Evolutionary conservation across 2,329 filamentous ascomycete genomes (phyloP).

Genomic region (Cercospora sp.): DNA sequence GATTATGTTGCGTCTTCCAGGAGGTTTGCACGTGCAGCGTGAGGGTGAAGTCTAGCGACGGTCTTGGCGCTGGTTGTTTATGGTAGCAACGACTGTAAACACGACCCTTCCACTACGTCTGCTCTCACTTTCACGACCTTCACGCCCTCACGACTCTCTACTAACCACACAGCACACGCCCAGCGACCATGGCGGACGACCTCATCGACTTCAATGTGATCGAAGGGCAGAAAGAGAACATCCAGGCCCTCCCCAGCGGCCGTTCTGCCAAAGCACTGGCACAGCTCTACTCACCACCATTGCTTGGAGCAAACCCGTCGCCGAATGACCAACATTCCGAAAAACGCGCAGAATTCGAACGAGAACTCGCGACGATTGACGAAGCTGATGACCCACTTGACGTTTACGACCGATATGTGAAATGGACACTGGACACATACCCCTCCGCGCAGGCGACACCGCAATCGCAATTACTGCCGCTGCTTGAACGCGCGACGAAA

Average conservation of each 20-base stretch:
- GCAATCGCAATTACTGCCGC: slow-evolving; percentile 81
- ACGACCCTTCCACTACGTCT: background rate
- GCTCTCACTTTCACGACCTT: background rate
- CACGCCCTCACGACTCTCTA: slow-evolving; percentile 2
- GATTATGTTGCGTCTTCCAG: background rate
- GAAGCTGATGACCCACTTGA: slow-evolving; percentile 96
- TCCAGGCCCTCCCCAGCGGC: slow-evolving; percentile 84
- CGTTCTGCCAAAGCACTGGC: slow-evolving; percentile 87
- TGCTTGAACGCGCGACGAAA: slow-evolving; percentile 92
- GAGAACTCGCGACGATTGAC: slow-evolving; percentile 71
- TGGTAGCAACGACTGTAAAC: slow-evolving; percentile 4
- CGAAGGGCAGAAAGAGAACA: slow-evolving; percentile 96
- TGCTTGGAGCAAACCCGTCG: slow-evolving; percentile 37
- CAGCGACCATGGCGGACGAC: slow-evolving; percentile 42
- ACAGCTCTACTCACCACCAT: slow-evolving; percentile 67
- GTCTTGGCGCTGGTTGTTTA: background rate
- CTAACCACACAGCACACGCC: slow-evolving; percentile 12
- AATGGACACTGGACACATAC: slow-evolving; percentile 94
- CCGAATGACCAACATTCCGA: slow-evolving; percentile 76
- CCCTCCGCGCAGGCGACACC: slow-evolving; percentile 89
- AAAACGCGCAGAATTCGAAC: slow-evolving; percentile 80
- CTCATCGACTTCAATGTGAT: slow-evolving; percentile 79
- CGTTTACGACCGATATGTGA: slow-evolving; percentile 92
- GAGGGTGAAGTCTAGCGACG: background rate
- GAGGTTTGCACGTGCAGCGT: background rate